A percentile compares a stretch with the other conserved stretches of the same genome.
Evolutionary conservation across 164 flowering plant genomes (phyloP).

Genomic region (Cinnamomum chago): DNA sequence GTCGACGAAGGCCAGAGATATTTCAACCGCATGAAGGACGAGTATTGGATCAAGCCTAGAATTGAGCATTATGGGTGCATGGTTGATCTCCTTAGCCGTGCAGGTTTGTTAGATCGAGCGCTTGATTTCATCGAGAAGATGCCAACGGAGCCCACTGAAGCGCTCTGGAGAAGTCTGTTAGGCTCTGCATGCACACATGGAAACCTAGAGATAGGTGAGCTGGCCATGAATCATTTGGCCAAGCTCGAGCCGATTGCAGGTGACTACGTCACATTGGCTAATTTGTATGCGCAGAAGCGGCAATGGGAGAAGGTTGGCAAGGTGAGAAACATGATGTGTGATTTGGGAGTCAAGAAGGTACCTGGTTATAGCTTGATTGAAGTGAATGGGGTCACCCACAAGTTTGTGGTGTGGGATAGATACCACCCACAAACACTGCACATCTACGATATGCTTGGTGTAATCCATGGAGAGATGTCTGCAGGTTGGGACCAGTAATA

Average conservation of each 20-base stretch:
- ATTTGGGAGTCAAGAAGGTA: constrained; percentile 3
- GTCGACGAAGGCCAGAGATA: not conserved
- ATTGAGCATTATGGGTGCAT: constrained; percentile 9
- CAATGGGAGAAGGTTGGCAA: constrained; percentile 5
- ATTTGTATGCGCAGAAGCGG: constrained; percentile 1
- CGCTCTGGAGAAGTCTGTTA: constrained; percentile 5
- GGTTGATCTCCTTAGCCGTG: constrained; percentile 4
- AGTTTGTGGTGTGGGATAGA: constrained; percentile 7
- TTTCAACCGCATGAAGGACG: constrained; percentile 1
- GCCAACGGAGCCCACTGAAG: not conserved
- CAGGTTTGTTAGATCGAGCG: not conserved
- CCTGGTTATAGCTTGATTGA: constrained; percentile 7
- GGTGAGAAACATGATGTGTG: constrained; percentile 1
- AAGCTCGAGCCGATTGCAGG: not conserved
- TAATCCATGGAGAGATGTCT: not conserved
- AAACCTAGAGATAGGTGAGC: constrained; percentile 1
- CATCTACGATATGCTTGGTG: constrained; percentile 5
- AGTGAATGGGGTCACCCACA: constrained; percentile 6
- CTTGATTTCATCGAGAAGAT: not conserved
- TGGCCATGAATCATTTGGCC: constrained; percentile 1
- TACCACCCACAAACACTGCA: constrained; percentile 2
- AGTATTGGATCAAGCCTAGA: not conserved
- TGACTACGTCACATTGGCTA: constrained; percentile 1
- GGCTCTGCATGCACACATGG: constrained; percentile 5
- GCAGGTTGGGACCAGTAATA: not conserved